Conservation (phyloP, 768 basidiomycete species). For the Paxillus rubicundulus region DNA sequence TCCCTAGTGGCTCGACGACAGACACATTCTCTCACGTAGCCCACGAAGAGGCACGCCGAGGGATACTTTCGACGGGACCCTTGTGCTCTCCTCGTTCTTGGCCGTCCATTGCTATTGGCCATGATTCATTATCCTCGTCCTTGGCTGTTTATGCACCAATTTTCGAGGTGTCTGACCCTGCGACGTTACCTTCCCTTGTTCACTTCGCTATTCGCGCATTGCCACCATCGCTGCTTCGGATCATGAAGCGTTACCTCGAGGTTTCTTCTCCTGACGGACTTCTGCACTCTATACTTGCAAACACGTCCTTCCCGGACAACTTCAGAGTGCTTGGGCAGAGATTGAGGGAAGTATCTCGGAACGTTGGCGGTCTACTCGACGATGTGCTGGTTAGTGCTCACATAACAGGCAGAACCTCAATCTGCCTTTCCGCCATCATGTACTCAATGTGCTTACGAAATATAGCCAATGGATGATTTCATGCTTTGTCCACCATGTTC, state of each 20-base stretch:
- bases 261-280: conserved; percentile 7
- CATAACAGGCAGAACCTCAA: conserved; percentile 10
- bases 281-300: conserved; percentile 19
- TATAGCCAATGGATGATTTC: conserved; percentile 53
- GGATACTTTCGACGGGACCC: conserved; percentile 9
- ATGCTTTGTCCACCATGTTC: conserved; percentile 39
- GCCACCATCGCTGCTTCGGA: conserved; percentile 8
- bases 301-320: conserved; percentile 12
- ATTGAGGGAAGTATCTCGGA: conserved; percentile 11
- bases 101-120: conserved; percentile 45
- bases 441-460: conserved; percentile 23
- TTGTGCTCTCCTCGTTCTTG: conserved; percentile 1
- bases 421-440: conserved; percentile 12
- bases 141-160: conserved; percentile 42
- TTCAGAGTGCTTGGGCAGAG: conserved; percentile 12
- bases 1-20: conserved; percentile 35
- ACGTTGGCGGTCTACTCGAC: conserved; percentile 6
- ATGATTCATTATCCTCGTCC: conserved; percentile 46
- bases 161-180: conserved; percentile 13
- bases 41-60: conserved; percentile 27
- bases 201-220: conserved; percentile 26
- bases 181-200: conserved; percentile 21
- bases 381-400: conserved; percentile 30
- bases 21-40: conserved; percentile 8
- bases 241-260: conserved; percentile 24